Base-by-base conservation (phyloP, 768 basidiomycete genomes). In the Punctularia strigosozonata region DNA sequence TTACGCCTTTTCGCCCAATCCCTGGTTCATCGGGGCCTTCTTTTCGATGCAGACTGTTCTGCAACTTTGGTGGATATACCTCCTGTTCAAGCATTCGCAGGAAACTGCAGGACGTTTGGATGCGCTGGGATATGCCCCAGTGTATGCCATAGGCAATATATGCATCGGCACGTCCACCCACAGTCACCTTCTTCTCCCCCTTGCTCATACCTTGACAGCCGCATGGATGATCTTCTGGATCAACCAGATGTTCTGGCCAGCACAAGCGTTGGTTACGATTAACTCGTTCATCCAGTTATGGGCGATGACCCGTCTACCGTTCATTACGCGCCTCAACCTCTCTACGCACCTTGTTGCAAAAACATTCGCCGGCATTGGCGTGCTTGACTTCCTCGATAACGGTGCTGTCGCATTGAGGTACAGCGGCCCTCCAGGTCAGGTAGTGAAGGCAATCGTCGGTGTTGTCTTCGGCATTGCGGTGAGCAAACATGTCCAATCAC, bases 301-400 rank as follows among this genome's bases (percentile, higher is more conserved):
- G 42, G 57, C 60, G 18, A 59, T 59, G 17, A 43, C 53, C 14
- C 44, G 61, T 7, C 57, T 62, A 4, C 43, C 51, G 6, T 51
- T 62, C 10, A 50, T 56, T 44, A 51, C 58, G 2, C 50, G 44
- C 5, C 37, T 54, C 22, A 57, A 62, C 37, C 39, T 44, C 8
- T 32, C 60, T 19, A 64, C 64, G 12, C 64, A 65, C 43, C 43
- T 64, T n/a, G 60, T 66, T 35, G 60, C 61, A 31, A 69, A 68
- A 43, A 61, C 63, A 3, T 58, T 57, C 32, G 51, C 60, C 1
- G 68, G 65, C 0, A 51, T 68, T 21, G 59, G 57, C 7, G 46
- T 66, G 6, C 43, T 57, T 8, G 56, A 57, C 35, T 43, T 55
- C 37, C 31, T 57, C 13, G 56, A 55, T 40, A 55, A 55, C 24